Evolutionary conservation across 495 filamentous ascomycete species (phyloP).

Genomic region (Talaromyces liani): DNA sequence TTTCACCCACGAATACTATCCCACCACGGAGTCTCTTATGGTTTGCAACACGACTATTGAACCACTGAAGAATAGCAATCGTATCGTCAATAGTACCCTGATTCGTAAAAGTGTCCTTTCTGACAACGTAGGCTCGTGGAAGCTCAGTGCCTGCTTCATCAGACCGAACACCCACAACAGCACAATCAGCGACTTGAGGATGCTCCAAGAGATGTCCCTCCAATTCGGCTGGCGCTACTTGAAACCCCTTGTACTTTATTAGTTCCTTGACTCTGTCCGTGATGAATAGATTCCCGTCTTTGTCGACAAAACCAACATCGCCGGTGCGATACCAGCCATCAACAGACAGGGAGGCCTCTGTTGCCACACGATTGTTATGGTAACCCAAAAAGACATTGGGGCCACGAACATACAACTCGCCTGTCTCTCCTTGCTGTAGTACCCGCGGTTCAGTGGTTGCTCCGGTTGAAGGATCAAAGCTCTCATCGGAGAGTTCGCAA

Average conservation of each 20-base stretch:
- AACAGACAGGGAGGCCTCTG: conserved; percentile 40
- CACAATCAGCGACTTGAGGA: conserved; percentile 56
- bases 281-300: conserved; percentile 45
- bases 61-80: background rate
- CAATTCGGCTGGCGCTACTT: conserved; percentile 68
- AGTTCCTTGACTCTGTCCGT: conserved; percentile 47
- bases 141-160: conserved; percentile 57
- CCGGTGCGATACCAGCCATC: conserved; percentile 45
- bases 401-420: conserved; percentile 47
- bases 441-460: too few relatives aligned
- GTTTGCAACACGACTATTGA: background rate
- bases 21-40: background rate
- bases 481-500: conserved; percentile 31
- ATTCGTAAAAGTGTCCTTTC: conserved; percentile 29
- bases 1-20: background rate
- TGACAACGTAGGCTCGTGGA: conserved; percentile 61
- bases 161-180: conserved; percentile 61
- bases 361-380: conserved; percentile 53
- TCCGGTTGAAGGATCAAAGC: conserved; percentile 37
- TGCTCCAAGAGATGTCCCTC: conserved; percentile 58
- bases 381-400: conserved; percentile 60
- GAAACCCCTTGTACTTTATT: conserved; percentile 71
- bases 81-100: background rate
- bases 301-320: conserved; percentile 42
- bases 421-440: conserved; percentile 28